Evolutionary conservation across 1,139 yeast species (phyloP).

Genomic region (Saccharomyces pastorianus): DNA sequence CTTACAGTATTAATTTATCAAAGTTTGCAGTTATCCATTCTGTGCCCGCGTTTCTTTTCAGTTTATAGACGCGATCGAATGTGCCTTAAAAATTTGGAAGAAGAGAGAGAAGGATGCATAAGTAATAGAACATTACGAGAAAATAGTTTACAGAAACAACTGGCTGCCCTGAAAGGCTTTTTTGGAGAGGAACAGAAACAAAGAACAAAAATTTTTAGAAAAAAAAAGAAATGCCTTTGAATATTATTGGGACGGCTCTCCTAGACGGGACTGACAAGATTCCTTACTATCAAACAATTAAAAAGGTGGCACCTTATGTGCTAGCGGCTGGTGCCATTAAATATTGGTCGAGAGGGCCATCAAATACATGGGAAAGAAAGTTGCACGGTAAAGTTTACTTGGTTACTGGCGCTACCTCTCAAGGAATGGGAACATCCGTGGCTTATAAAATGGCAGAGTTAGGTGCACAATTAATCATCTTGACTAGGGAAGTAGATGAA

Average conservation of each 20-base stretch:
- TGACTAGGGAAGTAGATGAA: constrained; percentile 59
- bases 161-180: background rate
- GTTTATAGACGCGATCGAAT: background rate
- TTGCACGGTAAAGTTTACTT: constrained; percentile 85
- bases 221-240: constrained; percentile 61
- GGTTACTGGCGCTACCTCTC: constrained; percentile 79
- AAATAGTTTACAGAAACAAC: background rate
- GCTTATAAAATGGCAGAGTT: constrained; percentile 63
- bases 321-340: constrained; percentile 46
- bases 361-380: constrained; percentile 85
- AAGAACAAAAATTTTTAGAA: background rate
- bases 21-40: background rate
- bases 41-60: background rate
- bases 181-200: background rate
- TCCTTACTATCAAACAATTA: constrained; percentile 63
- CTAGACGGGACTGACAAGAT: constrained; percentile 64
- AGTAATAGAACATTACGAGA: background rate
- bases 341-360: constrained; percentile 66
- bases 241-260: constrained; percentile 57
- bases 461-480: constrained; percentile 81
- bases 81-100: background rate
- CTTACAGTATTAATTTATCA: background rate
- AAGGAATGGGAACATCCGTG: constrained; percentile 73
- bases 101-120: background rate
- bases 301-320: constrained; percentile 45